phyloP scores from a whole-genome alignment of 2,329 filamentous ascomycete species.

The Xenoacremonium recifei region DNA sequence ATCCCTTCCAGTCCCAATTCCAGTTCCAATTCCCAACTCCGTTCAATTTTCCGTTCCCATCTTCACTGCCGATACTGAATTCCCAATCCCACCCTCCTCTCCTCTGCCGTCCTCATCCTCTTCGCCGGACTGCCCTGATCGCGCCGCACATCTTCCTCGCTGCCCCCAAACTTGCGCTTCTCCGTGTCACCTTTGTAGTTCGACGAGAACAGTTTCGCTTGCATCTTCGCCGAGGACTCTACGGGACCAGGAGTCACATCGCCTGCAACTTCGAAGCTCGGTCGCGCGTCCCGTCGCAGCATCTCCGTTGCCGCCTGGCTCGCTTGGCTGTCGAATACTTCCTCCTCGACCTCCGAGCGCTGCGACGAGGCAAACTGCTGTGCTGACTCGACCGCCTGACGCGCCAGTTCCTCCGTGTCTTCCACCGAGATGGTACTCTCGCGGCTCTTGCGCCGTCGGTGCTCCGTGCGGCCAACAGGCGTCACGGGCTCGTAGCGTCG shows the following conservation, averaged over 20 bases:
- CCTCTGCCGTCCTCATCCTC: conserved; percentile 44
- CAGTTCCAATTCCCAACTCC: not conserved
- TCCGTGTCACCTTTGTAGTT: conserved; percentile 43
- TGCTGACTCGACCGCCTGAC: conserved; percentile 50
- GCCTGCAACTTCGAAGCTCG: conserved; percentile 50
- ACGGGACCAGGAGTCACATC: conserved; percentile 43
- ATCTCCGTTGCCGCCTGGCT: conserved; percentile 75
- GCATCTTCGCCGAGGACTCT: conserved; percentile 45
- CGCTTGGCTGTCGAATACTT: conserved; percentile 71
- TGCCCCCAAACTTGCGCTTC: conserved; percentile 51
- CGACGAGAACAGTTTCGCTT: conserved; percentile 48
- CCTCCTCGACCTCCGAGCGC: conserved; percentile 35
- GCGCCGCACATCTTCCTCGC: conserved; percentile 32
- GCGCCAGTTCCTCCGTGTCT: conserved; percentile 56
- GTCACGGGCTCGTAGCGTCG: conserved; percentile 45
- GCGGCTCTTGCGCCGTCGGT: conserved; percentile 64
- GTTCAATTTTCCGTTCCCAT: not conserved
- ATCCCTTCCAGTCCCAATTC: not conserved
- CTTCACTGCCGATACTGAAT: conserved; percentile 45
- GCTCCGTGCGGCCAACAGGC: conserved; percentile 39
- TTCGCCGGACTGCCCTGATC: conserved; percentile 48
- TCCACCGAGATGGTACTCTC: conserved; percentile 82
- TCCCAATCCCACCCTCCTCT: conserved; percentile 47
- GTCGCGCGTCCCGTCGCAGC: conserved; percentile 59
- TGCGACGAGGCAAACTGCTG: conserved; percentile 27